Base-by-base conservation (phyloP, 2,329 filamentous ascomycete genomes). In the Chaetomium sp. region DNA sequence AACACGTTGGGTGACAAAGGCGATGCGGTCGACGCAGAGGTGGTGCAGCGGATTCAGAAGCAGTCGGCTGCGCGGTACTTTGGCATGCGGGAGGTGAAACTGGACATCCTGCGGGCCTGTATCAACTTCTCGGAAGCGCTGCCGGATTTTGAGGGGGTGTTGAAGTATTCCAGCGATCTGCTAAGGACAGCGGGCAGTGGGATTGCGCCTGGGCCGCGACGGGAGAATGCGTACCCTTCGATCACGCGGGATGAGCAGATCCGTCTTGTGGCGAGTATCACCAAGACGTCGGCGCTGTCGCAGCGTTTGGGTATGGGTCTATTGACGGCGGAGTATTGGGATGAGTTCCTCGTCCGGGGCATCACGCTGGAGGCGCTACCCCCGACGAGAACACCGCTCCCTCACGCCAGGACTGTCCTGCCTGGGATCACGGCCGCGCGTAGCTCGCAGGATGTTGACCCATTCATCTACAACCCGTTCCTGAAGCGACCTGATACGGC, bases 401-500 rank as follows among this genome's bases (percentile, higher is more conserved):
- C 86, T 5, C 88, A 91, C 65, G 75, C 78, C 1, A 80, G 76
- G 59, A 79, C 73, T 54, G 74, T 79, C 12, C 69, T 84, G 11
- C 78, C 79, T 0, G 79, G 78, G 7, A 75, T 74, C 3, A 72
- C 73, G 0, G 73, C 75, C 1, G 74, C 73, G 35, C 74, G 79
- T 46, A 74, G 77, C 11, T 83, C 80, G 3, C 80, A 83, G 61
- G 80, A 83, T 56, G 78, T 83, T 5, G 90, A 94, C 59, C 94
- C 94, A 0, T 96, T 99, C 64, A 88, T 99, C 55, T 95, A 97
- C 68, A 96, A 96, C 66, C 90, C 94, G 0, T 97, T 96, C 66
- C 73, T 91, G 19, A 90, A 91, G 70, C 79, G 79, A 52, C 72
- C 78, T 0, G 79, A 82, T 43, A 78, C 86, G 51, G 78, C 79